Percentiles rank a stretch among this genome's conserved stretches.
These are phyloP conservation scores for Syzygium oleosum DNA, from an alignment of 345 rosid genomes.

Conservation along the genomic window DNA sequence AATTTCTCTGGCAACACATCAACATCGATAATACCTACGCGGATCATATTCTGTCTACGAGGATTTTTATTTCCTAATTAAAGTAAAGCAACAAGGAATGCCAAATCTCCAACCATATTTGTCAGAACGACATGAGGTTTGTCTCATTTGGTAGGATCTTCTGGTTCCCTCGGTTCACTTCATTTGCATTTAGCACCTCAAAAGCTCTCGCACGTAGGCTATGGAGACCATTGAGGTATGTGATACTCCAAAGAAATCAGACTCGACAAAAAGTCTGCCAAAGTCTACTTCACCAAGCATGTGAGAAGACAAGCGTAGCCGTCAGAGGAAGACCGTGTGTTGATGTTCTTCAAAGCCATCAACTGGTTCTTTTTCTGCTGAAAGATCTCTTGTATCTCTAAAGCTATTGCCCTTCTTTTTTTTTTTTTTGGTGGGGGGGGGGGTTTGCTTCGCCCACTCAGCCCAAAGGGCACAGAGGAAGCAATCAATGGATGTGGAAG, in stretches of 20 bases:
- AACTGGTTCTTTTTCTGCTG: neutral
- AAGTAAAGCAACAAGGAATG: neutral
- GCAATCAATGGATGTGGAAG: neutral
- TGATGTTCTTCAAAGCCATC: neutral
- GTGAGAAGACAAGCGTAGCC: neutral
- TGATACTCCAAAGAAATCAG: neutral
- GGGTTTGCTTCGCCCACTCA: neutral
- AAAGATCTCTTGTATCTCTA: neutral
- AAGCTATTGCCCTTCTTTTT: neutral
- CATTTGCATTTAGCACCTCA: neutral
- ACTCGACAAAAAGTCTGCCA: neutral
- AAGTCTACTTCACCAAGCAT: neutral
- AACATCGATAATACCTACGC: neutral
- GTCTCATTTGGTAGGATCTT: neutral
- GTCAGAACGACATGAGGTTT: neutral
- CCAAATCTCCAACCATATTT: neutral
- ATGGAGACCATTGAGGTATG: neutral
- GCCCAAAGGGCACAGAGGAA: neutral
- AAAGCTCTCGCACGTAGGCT: neutral
- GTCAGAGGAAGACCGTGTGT: neutral
- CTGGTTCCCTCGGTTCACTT: neutral
- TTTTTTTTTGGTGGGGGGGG: fast-evolving
- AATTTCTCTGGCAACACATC: neutral
- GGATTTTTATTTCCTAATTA: neutral
- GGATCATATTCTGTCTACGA: neutral